Evolutionary conservation across 805 yeast species (phyloP).

Genomic region (Barnettozyma siamensis): DNA sequence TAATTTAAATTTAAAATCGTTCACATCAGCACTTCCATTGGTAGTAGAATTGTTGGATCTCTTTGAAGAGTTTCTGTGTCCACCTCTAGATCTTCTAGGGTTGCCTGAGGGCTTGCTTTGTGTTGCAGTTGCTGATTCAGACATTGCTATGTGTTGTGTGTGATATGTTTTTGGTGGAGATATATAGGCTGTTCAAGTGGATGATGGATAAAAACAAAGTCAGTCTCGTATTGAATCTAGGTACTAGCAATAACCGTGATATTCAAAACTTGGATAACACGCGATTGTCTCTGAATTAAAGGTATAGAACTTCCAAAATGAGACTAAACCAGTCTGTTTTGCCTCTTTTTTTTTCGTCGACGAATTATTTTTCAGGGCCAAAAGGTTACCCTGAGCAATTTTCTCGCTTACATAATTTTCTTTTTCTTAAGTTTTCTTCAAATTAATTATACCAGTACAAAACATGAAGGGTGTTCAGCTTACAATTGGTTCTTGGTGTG

Average conservation of each 20-base stretch:
- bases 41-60: slow-evolving; percentile 28
- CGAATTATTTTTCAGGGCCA: slow-evolving; percentile 2
- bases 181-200: too few relatives aligned
- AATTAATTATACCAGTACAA: not conserved
- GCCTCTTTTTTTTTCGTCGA: slow-evolving; percentile 5
- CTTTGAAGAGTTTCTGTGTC: slow-evolving; percentile 42
- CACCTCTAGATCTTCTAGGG: slow-evolving; percentile 26
- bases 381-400: not conserved
- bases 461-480: not conserved
- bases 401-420: too few relatives aligned
- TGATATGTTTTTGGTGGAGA: not conserved
- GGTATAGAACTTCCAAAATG: not conserved
- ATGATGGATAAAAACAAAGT: not conserved
- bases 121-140: slow-evolving; percentile 8
- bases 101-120: slow-evolving; percentile 11
- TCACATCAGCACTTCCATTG: slow-evolving; percentile 27
- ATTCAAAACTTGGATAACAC: not conserved
- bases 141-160: slow-evolving; percentile 6
- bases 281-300: not conserved
- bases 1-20: slow-evolving; percentile 35
- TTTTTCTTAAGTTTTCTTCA: too few relatives aligned
- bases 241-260: not conserved
- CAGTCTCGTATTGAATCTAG: slow-evolving; percentile 1
- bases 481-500: slow-evolving; percentile 64
- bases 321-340: not conserved